phyloP scores from a whole-genome alignment of 331 rosid species.

The Acacia pycnantha region DNA sequence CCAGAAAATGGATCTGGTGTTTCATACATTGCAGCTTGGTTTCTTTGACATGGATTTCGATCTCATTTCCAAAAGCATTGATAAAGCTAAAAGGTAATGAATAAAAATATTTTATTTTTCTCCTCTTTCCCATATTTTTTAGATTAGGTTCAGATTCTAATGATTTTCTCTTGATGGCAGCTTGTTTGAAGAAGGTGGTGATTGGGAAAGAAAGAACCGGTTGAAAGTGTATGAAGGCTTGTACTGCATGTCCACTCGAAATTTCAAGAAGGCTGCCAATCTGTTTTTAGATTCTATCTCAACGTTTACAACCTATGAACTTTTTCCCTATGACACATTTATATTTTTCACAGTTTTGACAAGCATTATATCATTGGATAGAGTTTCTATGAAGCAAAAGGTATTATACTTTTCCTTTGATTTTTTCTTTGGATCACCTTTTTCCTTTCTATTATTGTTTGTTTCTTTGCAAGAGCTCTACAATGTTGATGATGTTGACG shows the following conservation, averaged over 20 bases:
- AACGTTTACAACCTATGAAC: conserved; percentile 88
- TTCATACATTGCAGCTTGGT: conserved; percentile 85
- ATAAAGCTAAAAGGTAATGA: conserved; percentile 74
- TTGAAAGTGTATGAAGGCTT: conserved; percentile 75
- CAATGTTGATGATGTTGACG: not conserved
- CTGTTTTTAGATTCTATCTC: conserved; percentile 94
- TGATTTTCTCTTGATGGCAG: conserved; percentile 33
- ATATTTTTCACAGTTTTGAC: conserved; percentile 79
- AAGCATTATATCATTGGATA: conserved; percentile 65
- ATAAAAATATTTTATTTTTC: not conserved
- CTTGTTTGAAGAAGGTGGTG: conserved; percentile 84
- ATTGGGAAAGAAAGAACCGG: conserved; percentile 80
- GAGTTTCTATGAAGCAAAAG: conserved; percentile 74
- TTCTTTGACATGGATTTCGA: conserved; percentile 97
- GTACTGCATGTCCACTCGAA: conserved; percentile 62
- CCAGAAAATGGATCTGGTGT: conserved; percentile 94
- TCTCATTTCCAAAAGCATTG: conserved; percentile 90
- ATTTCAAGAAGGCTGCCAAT: conserved; percentile 75
- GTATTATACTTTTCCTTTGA: conserved; percentile 26
- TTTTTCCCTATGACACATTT: conserved; percentile 84
- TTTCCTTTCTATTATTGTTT: conserved; percentile 4
- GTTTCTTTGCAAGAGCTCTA: not conserved
- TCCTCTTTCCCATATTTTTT: conserved; percentile 16
- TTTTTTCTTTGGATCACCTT: not conserved
- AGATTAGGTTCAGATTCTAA: conserved; percentile 3